Evolutionary conservation across 441 rosid species (phyloP).

Genomic region (Gossypium aridum): DNA sequence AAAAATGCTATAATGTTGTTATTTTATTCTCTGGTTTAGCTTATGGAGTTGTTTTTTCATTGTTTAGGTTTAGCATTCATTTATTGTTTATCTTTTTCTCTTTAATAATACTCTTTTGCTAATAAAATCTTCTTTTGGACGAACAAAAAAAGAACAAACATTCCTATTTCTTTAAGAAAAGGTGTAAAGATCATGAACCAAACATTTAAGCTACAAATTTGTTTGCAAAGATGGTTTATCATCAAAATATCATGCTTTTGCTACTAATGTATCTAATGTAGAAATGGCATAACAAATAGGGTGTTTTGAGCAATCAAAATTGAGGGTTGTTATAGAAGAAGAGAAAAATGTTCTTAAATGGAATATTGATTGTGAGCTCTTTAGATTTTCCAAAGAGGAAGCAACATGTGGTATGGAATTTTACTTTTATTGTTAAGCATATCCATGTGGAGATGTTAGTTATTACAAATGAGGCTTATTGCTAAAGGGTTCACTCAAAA

Average conservation of each 20-base stretch:
- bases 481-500: background rate
- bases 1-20: too few relatives aligned
- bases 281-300: background rate
- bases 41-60: too few relatives aligned
- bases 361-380: background rate
- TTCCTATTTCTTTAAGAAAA: background rate
- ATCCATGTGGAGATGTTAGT: background rate
- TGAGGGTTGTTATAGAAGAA: background rate
- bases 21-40: too few relatives aligned
- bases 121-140: too few relatives aligned
- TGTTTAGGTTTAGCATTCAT: too few relatives aligned
- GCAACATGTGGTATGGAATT: background rate
- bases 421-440: background rate
- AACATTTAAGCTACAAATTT: background rate
- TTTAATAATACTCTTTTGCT: too few relatives aligned
- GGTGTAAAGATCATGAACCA: background rate
- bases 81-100: too few relatives aligned
- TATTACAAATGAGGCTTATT: background rate
- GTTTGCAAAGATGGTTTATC: background rate
- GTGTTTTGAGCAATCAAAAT: background rate
- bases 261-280: background rate
- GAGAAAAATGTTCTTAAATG: background rate
- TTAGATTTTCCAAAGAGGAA: background rate
- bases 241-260: background rate
- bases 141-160: too few relatives aligned